Base-by-base conservation (phyloP, 2,329 filamentous ascomycete species). In the Penicillium sp. region DNA sequence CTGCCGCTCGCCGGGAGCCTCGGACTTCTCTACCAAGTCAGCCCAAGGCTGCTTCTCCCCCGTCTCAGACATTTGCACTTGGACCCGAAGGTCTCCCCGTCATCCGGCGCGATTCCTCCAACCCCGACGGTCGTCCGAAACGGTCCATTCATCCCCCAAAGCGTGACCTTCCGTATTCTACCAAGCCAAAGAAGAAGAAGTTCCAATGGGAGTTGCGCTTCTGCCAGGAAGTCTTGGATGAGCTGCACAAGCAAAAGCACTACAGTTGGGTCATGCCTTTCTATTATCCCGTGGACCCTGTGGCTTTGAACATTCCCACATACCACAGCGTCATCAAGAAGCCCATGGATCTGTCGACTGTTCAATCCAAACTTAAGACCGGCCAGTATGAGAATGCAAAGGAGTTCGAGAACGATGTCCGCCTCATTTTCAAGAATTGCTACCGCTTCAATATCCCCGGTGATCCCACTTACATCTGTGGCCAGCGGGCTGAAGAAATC, bases 261-360 rank as follows among this genome's bases (percentile, higher is more conserved):
- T 81, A 80, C 56, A 71, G 77, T 2, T 78, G 88, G 64, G 91
- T 91, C 43, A 82, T 83, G 55, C 88, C 90, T 58, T 99, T 99
- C 78, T 79, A 91, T 67, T 78, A 84, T 8, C 90, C 94, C 0
- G 94, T 99, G 21, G 94, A 99, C 71, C 92, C 94, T 0, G 93
- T 97, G 37, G 93, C 93, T 0, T 80, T 97, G 54, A 92, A 93
- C 72, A 97, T 97, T 59, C 94, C 94, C 0, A 88, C 89, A 25
- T 99, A 99, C 73, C 91, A 94, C 73, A 91, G 89, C 69, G 81
- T 97, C 61, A 92, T 99, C 78, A 97, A 96, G 81, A 91, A 93
- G 72, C 94, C 94, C 0, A 99, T 97, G 93, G 93, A 99, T 73
- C 81, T 97, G 50, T 82, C 84, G 17, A 96, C 91, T n/a, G 89